Percentiles rank a stretch among this genome's conserved stretches.
phyloP scores from a whole-genome alignment of 106 monocot genomes.

The Dendrobium nobile region DNA sequence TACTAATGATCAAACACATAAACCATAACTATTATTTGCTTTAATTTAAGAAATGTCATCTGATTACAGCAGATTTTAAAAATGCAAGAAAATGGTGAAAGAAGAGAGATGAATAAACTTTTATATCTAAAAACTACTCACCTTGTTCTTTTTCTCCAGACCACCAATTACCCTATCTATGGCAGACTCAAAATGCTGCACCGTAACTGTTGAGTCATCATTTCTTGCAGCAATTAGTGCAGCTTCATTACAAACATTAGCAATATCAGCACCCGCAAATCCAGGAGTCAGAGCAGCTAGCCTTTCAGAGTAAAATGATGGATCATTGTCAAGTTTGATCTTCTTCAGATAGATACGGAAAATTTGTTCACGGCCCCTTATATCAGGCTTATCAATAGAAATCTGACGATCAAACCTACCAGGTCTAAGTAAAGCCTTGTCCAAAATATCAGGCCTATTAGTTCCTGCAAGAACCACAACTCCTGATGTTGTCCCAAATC shows the following conservation, averaged over 20 bases:
- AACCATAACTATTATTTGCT: no score
- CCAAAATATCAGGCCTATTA: conserved; percentile 85
- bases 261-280: conserved; percentile 98
- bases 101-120: not conserved
- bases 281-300: conserved; percentile 94
- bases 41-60: no score
- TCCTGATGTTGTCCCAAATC: conserved; percentile 91
- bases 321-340: conserved; percentile 78
- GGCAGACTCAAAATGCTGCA: conserved; percentile 90
- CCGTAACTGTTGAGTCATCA: conserved; percentile 53
- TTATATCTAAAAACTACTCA: not conserved
- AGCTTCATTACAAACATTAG: conserved; percentile 96
- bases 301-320: conserved; percentile 79
- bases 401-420: conserved; percentile 94
- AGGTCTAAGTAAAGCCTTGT: conserved; percentile 89
- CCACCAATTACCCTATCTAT: conserved; percentile 94
- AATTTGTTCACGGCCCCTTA: conserved; percentile 91
- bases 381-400: conserved; percentile 84
- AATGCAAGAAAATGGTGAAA: not conserved
- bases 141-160: conserved; percentile 97
- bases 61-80: not conserved
- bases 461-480: conserved; percentile 94
- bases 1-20: no score
- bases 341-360: conserved; percentile 85
- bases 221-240: conserved; percentile 81